Percentiles rank a stretch among this genome's conserved stretches.
Conservation (phyloP, 225 moss, liverwort and hornwort genomes). For the Pleurozium schreberi region DNA sequence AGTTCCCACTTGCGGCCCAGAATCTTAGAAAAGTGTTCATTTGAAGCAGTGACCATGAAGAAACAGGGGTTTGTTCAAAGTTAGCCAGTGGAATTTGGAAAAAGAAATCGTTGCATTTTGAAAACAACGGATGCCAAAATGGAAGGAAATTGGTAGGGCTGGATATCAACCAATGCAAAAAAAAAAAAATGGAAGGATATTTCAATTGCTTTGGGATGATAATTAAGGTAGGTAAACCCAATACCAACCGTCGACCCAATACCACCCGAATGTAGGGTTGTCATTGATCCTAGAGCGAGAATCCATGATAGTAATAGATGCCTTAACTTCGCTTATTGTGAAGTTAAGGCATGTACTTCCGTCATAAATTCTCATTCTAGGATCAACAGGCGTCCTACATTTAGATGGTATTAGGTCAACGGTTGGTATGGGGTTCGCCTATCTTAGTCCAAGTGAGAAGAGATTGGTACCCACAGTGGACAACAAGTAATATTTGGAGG, state of each 20-base stretch:
- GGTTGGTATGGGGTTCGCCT: too few relatives aligned
- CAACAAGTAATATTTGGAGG: not conserved
- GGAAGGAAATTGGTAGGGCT: not conserved
- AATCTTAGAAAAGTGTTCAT: not conserved
- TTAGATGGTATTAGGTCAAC: too few relatives aligned
- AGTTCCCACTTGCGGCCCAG: not conserved
- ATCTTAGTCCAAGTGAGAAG: too few relatives aligned
- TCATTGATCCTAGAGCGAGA: too few relatives aligned
- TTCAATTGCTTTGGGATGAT: not conserved
- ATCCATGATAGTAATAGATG: too few relatives aligned
- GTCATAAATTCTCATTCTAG: too few relatives aligned
- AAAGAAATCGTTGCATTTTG: not conserved
- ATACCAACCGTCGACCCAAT: too few relatives aligned
- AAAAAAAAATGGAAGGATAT: not conserved
- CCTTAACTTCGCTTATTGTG: too few relatives aligned
- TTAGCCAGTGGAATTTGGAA: not conserved
- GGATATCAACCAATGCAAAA: not conserved
- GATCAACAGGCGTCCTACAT: too few relatives aligned
- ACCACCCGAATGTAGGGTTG: too few relatives aligned
- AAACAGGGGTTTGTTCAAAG: not conserved
- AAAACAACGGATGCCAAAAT: not conserved
- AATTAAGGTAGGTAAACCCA: not conserved
- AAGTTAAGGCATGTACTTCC: too few relatives aligned
- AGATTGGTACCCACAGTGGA: accelerated
- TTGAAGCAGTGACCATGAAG: not conserved